Conservation (phyloP, 208 protist species). For the Leptomonas pyrrhocoris region DNA sequence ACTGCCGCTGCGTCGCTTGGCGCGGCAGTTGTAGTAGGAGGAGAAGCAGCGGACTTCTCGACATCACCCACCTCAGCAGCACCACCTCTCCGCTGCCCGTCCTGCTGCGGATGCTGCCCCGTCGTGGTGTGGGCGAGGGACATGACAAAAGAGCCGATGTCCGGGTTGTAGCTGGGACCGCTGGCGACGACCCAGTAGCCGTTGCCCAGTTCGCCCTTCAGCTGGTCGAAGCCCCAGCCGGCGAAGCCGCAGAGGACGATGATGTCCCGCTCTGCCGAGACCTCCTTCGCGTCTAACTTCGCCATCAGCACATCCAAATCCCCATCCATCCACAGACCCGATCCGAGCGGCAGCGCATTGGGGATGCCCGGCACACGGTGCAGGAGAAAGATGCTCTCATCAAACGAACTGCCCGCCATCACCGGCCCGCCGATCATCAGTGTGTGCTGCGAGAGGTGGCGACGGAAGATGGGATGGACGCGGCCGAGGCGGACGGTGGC, state of each 20-base stretch:
- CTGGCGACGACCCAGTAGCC: conserved; percentile 75
- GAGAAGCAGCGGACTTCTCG: not conserved
- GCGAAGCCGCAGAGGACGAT: conserved; percentile 79
- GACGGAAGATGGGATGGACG: conserved; percentile 67
- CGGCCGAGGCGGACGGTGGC: conserved; percentile 48
- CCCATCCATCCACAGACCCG: conserved; percentile 73
- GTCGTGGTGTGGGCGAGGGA: conserved; percentile 42
- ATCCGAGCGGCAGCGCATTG: conserved; percentile 57
- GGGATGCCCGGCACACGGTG: conserved; percentile 72
- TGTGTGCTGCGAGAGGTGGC: conserved; percentile 63
- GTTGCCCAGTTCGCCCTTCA: conserved; percentile 71
- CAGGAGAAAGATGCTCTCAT: conserved; percentile 72
- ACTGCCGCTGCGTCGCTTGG: not conserved
- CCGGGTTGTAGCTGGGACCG: conserved; percentile 31
- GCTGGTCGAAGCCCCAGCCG: conserved; percentile 76
- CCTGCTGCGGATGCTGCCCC: conserved; percentile 2
- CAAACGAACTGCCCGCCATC: conserved; percentile 61
- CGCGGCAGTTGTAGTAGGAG: not conserved
- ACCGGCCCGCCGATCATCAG: conserved; percentile 86
- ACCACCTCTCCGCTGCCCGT: not conserved
- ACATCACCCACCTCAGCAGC: not conserved
- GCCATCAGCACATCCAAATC: conserved; percentile 66
- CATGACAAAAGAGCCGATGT: conserved; percentile 59
- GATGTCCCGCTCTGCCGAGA: conserved; percentile 60
- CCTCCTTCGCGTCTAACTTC: conserved; percentile 60